phyloP scores from a whole-genome alignment of 148 eudicot genomes.

The Polygonum maritimum region DNA sequence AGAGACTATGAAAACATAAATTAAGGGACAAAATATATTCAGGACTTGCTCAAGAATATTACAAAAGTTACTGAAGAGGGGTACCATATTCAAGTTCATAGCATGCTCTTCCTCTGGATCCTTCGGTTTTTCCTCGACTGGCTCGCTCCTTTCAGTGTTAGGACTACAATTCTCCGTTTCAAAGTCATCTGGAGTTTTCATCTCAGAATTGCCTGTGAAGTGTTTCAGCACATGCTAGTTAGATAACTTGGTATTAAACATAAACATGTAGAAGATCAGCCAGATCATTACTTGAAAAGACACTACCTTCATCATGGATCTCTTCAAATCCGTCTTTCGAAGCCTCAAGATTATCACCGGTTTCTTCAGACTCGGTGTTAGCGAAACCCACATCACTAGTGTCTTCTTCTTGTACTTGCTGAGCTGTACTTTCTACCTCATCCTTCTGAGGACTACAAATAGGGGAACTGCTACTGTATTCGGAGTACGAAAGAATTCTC shows the following conservation, averaged over 20 bases:
- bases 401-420: conserved; percentile 17
- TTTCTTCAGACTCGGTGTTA: conserved; percentile 17
- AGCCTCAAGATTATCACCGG: conserved; percentile 14
- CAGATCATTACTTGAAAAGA: background rate
- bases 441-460: conserved; percentile 51
- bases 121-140: conserved; percentile 18
- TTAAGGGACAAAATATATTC: too few relatives aligned
- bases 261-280: background rate
- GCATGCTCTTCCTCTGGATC: conserved; percentile 21
- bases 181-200: conserved; percentile 23
- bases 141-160: conserved; percentile 12
- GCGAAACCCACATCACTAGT: background rate
- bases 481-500: conserved; percentile 63
- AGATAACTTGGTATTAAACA: background rate
- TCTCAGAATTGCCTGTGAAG: conserved; percentile 24
- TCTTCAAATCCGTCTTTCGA: conserved; percentile 16
- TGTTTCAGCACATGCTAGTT: background rate
- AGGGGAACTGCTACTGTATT: conserved; percentile 42
- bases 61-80: background rate
- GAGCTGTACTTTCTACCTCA: conserved; percentile 15
- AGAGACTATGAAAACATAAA: background rate
- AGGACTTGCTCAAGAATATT: background rate
- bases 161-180: conserved; percentile 24
- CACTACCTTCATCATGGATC: conserved; percentile 1
- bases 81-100: conserved; percentile 31